Evolutionary conservation across 148 eudicot species (phyloP), one percentile per base, ranked within the genome.

Genomic region (Bassia scoparia): DNA sequence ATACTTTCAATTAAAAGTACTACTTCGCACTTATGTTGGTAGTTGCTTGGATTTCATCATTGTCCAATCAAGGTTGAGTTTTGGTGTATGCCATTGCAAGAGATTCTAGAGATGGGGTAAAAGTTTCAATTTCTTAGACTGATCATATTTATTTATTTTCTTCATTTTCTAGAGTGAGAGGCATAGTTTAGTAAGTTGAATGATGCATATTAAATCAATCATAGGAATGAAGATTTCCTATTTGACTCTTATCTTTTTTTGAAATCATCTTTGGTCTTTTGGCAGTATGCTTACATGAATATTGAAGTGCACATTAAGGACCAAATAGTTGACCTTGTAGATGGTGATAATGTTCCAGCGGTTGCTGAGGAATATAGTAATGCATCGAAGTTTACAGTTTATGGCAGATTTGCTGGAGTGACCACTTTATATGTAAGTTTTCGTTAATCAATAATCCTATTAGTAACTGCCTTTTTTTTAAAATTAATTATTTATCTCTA

Each of bases 371-470:
- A 82, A 60, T 77, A 81, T 78, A 50, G 85, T 72, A 86, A 71
- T 72, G 78, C 81, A 1, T 80, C 88, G 17, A 83, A 78, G 67
- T 93, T 93, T 69, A 80, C 83, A n/a, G 70, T 93, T 48, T 85
- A 73, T 75, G 98, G 88, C 61, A 81, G 80, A 68, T 80, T 67
- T 68, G 83, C 81, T 69, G 98, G 98, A 52, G 70, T 88, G 70
- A 90, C 98, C 63, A 88, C 91, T 74, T 73, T 93, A 38, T 87
- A 82, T 80, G 89, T 88, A 80, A 86, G 91, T 86, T 82, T 18
- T 35, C 18, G 65, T 46, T 48, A 49, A 24, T 31, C 35, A 16
- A 27, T 46, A 68, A 13, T 55, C 54, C 48, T 61, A 59, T 44
- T 27, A 63, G 37, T 66, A 27, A 41, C 44, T 41, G 44, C 44